Evolutionary conservation across 768 basidiomycete genomes (phyloP).

Genomic region (Psilocybe azurescens): DNA sequence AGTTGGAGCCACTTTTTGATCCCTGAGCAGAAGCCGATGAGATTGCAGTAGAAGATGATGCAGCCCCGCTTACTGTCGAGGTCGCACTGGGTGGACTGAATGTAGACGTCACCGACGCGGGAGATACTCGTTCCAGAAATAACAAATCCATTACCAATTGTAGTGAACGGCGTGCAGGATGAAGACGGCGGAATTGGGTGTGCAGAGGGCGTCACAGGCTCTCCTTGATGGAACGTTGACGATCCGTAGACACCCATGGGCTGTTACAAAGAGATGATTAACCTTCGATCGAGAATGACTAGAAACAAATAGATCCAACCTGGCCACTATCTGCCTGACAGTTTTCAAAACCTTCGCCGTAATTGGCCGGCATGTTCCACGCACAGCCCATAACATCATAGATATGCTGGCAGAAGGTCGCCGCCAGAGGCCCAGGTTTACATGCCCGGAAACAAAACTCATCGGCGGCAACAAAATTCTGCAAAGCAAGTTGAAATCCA

Average conservation of each 20-base stretch:
- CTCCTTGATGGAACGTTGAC: constrained; percentile 72
- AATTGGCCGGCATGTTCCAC: constrained; percentile 67
- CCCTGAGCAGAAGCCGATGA: background rate
- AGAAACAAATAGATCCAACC: constrained; percentile 32
- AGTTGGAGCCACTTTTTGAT: constrained; percentile 2
- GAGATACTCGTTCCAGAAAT: constrained; percentile 33
- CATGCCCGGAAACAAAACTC: constrained; percentile 80
- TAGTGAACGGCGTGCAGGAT: constrained; percentile 56
- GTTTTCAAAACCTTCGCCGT: constrained; percentile 51
- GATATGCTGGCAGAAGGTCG: constrained; percentile 65
- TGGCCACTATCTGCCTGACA: constrained; percentile 59
- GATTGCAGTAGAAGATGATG: background rate
- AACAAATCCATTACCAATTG: constrained; percentile 53
- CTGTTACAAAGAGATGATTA: constrained; percentile 29
- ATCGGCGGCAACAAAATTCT: constrained; percentile 66
- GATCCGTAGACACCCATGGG: constrained; percentile 73
- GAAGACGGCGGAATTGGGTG: constrained; percentile 66
- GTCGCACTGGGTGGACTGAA: constrained; percentile 23
- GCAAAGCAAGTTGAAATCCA: background rate
- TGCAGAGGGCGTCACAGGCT: constrained; percentile 56
- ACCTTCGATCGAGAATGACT: background rate
- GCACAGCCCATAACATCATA: constrained; percentile 58
- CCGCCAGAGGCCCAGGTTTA: constrained; percentile 54
- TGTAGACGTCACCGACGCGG: constrained; percentile 20
- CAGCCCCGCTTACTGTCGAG: constrained; percentile 12